These are phyloP conservation scores for Hypsizygus marmoreus DNA, from an alignment of 768 basidiomycete species.

Conservation along the genomic window DNA sequence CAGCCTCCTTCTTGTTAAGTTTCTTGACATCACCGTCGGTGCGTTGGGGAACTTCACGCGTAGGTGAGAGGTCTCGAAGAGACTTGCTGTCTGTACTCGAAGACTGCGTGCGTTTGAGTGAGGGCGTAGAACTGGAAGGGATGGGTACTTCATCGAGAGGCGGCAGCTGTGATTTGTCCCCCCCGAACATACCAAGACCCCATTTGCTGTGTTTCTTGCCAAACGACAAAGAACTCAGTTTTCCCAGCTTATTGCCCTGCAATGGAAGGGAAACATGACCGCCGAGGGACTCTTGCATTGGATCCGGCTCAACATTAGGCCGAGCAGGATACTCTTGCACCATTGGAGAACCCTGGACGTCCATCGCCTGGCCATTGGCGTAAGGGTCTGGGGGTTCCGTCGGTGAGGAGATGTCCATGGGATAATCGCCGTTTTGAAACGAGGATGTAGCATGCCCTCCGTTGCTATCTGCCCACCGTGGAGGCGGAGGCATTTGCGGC, in stretches of 20 bases:
- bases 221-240: conserved; percentile 59
- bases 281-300: conserved; percentile 36
- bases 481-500: conserved; percentile 24
- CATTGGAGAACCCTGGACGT: conserved; percentile 53
- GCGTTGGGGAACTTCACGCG: conserved; percentile 36
- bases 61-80: conserved; percentile 54
- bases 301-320: conserved; percentile 41
- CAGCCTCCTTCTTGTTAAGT: conserved; percentile 77
- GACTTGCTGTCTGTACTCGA: conserved; percentile 75
- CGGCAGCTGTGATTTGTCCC: conserved; percentile 70
- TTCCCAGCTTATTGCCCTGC: conserved; percentile 55
- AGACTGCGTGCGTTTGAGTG: conserved; percentile 79
- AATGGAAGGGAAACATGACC: conserved; percentile 39
- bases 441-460: conserved; percentile 20
- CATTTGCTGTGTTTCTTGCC: conserved; percentile 72
- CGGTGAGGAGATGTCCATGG: conserved; percentile 64
- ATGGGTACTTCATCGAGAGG: conserved; percentile 74
- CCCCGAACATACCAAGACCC: conserved; percentile 72
- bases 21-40: conserved; percentile 66
- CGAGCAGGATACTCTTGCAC: conserved; percentile 52
- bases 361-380: conserved; percentile 48
- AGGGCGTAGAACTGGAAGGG: conserved; percentile 55
- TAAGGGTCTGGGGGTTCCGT: conserved; percentile 47
- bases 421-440: conserved; percentile 44
- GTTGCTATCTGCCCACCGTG: conserved; percentile 21